Evolutionary conservation across 164 flowering plant genomes (phyloP), one percentile per base, ranked within the genome.

Genomic region (Platanus orientalis): DNA sequence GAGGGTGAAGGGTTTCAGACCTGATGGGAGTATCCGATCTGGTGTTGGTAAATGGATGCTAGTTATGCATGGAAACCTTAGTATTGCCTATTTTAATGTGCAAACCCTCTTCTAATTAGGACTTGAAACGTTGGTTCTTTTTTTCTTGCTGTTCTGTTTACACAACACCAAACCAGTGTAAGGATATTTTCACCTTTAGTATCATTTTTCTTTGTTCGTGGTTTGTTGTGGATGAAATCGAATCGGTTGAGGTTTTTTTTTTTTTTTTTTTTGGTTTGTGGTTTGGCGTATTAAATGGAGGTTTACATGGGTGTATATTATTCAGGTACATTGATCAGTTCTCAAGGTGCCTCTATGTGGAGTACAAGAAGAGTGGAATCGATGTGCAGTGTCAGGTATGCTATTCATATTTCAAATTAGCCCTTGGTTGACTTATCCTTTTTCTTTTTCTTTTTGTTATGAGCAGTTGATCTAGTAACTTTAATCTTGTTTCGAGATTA

Each of bases 341-440:
- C 62, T 81, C 84, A 7, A 72, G 76, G 64, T 64, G 80, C 67
- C 70, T 81, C 17, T 42, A 72, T 58, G 80, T 79, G 13, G 82
- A 79, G 64, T 81, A 75, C 78, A 76, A 75, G 74, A 65, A 69
- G 10, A 58, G 30, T 0, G 84, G 84, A 10, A 81, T 81, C 12
- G 81, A 79, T 71, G 82, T 79, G 29, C 84, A 81, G 68, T 79
- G 82, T 55, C 93, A 87, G 90, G 92, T 87, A 73, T 27, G 16
- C 49, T 20, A 16, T 42, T 45, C 55, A 45, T 13, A 29, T 61
- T 24, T 30, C 4, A 47, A 20, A 45, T 45, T 45, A 45, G 19
- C 1, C 20, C 19, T 19, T 13, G n/a, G 42, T 14, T 3, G 10
- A 36, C 9, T 7, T 36, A 1, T 36, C 42, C 42, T 36, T 3